Base-by-base conservation (phyloP, 2,329 filamentous ascomycete genomes). In the Dothiorella sarmentorum region DNA sequence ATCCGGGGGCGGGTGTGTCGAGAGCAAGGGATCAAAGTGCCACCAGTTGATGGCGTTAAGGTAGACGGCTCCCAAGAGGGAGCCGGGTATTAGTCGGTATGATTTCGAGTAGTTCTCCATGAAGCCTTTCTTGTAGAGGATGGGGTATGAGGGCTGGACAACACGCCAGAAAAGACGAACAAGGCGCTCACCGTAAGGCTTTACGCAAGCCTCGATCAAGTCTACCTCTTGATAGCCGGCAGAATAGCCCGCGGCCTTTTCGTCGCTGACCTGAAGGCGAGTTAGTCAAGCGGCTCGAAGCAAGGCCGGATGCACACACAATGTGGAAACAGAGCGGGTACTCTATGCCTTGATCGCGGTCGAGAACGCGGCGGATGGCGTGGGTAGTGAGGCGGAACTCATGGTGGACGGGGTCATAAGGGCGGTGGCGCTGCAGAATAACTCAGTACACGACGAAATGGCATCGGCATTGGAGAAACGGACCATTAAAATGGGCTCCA, bases 141-240 rank as follows among this genome's bases (percentile, higher is more conserved):
- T 79, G 1, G 83, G 83, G 63, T 82, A 84, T 59, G 76, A 79
- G 0, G 82, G 82, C 63, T 85, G 83, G 7, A 85, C 77, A 37
- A 84, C 80, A 24, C 81, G 76, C 63, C 92, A 93, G 75, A 90
- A 93, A 10, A 92, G 76, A 64, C 88, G 84, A 56, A 93, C 82
- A 52, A 94, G 77, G 53, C 53, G 53, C 18, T 43, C 38, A 11
- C 53, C 53, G 20, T 44, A 56, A 13, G 53, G 53, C 27, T 45
- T 56, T 13, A 56, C 53, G 29, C 53, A 56, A 15, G 38, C 42
- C 27, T 56, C 53, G 27, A 56, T 56, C 38, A 38, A 17, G 18
- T 56, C 53, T 56, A 56, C 53, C 44, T 56, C 53, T 22, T 56
- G 53, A 18, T 33, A 24, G 53, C 38, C 33, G 7, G 53, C 15